Conservation (phyloP, 2,329 filamentous ascomycete species). For the Alternaria dauci region DNA sequence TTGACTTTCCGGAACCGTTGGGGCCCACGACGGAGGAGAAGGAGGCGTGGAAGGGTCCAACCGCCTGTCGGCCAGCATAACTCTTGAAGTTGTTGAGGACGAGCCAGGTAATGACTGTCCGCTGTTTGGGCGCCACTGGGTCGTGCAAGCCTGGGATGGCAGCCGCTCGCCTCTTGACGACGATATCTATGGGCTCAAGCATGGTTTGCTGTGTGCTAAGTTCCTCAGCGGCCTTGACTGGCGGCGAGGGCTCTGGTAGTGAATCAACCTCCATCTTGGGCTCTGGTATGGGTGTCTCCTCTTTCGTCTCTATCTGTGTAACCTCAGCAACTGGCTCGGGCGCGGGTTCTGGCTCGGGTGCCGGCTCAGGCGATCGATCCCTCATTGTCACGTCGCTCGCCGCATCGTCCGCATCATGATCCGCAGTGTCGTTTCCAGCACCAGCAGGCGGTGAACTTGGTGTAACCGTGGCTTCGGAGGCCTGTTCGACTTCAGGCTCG, state of each 20-base stretch:
- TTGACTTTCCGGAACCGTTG: conserved; percentile 98
- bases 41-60: conserved; percentile 94
- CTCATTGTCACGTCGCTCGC: conserved; percentile 70
- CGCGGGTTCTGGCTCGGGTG: conserved; percentile 46
- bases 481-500: conserved; percentile 61
- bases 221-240: conserved; percentile 64
- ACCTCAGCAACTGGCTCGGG: conserved; percentile 69
- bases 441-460: conserved; percentile 70
- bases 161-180: conserved; percentile 81
- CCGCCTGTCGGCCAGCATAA: conserved; percentile 93
- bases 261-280: conserved; percentile 36
- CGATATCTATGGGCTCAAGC: conserved; percentile 90
- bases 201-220: conserved; percentile 79
- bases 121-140: conserved; percentile 77
- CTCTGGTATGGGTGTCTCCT: conserved; percentile 47
- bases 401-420: conserved; percentile 62
- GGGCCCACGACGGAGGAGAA: conserved; percentile 98
- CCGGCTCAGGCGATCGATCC: conserved; percentile 52
- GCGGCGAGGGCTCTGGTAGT: conserved; percentile 50
- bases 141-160: conserved; percentile 71
- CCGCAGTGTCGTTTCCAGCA: conserved; percentile 66
- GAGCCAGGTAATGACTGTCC: conserved; percentile 91
- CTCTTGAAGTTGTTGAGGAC: conserved; percentile 98
- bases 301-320: conserved; percentile 73
- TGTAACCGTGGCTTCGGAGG: conserved; percentile 15